Evolutionary conservation across 2,329 filamentous ascomycete genomes (phyloP), one percentile per base, ranked within the genome.

Genomic region (Aspergillus candidus): DNA sequence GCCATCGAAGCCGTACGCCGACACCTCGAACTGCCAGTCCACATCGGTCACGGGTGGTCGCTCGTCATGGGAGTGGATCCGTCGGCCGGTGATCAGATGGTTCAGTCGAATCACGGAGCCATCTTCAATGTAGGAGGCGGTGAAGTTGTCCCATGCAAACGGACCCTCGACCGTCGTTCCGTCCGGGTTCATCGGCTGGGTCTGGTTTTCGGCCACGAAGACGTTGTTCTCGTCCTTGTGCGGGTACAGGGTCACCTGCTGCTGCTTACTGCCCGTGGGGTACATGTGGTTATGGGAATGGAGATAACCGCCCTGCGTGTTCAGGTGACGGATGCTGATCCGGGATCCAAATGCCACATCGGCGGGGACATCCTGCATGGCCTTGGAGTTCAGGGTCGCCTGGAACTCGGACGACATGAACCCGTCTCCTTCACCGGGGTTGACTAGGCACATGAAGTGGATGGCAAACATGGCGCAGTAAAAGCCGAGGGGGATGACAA

Each of bases 331-430:
- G 57, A 98, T 78, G 52, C 76, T 83, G 59, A 98, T 78, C 52
- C 86, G 81, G 65, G 89, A 94, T 47, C 93, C 93, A 59, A 93
- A 84, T 22, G 86, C 83, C 46, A 98, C 85, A 69, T 98, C 90
- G 27, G 87, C 93, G 2, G 93, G 85, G 4, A 94, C 89, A 67
- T 94, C 89, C 63, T 88, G 84, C 93, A 98, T 98, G 41, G 80
- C 83, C 75, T 97, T 98, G 60, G 83, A 90, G 72, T 97, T 98
- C 54, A 98, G 76, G 2, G 93, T 97, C 29, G 93, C 86, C 72
- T 98, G 93, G 75, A 98, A 98, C 64, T 98, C 93, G 43, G 91
- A 95, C 63, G 90, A 96, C 93, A 98, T 98, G 75, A 98, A 98
- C 43, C 93, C 93, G 68, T 98, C 93, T 43, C 93, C 93, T 41